Evolutionary conservation across 2,329 filamentous ascomycete genomes (phyloP), one percentile per base, ranked within the genome.

Genomic region (Fusarium citri): DNA sequence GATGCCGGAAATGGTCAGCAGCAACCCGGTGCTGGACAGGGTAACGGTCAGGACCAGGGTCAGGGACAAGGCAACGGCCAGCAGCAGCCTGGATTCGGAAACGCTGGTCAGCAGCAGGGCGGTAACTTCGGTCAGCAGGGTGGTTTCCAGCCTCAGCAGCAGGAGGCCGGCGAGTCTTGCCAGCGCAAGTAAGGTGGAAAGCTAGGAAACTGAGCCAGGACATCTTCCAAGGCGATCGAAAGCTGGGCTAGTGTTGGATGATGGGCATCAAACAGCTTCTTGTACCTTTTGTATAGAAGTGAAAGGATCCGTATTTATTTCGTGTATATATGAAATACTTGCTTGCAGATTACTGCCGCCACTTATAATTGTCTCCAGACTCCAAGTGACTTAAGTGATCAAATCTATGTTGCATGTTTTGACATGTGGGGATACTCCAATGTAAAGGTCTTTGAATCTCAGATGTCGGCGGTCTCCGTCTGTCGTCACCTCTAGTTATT

Each of bases 211-310:
- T 40, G 12, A 76, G 74, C 64, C 55, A 72, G 46, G 66, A 71
- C 76, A 77, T n/a, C 55, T 74, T 71, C 0, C 72, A 76, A 61
- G 73, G 65, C 31, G 40, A 62, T 16, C 72, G 49, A 71, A 25
- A 22, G 43, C n/a, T 37, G n/a, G n/a, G 15, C 6, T 16, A 53
- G 10, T 37, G 18, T 53, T 28, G 25, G 12, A 28, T 25, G 23
- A 16, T n/a, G 8, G 42, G 18, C 42, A 41, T 41, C 31, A 23
- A 69, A 74, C 58, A 72, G 68, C 71, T 76, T 72, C 73, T 37
- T 20, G 48, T 25, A 23, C 3, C 20, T n/a, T 47, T 65, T 23
- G 30, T 20, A 16, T n/a, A n/a, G 25, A 41, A 45, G 18, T 18
- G 18, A 41, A 31, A 34, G n/a, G 47, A 45, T 30, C 18, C 42